A percentile compares a stretch with the other conserved stretches of the same genome.
These are phyloP conservation scores for Botryobasidium botryosum DNA, from an alignment of 768 basidiomycete genomes.

Conservation along the genomic window DNA sequence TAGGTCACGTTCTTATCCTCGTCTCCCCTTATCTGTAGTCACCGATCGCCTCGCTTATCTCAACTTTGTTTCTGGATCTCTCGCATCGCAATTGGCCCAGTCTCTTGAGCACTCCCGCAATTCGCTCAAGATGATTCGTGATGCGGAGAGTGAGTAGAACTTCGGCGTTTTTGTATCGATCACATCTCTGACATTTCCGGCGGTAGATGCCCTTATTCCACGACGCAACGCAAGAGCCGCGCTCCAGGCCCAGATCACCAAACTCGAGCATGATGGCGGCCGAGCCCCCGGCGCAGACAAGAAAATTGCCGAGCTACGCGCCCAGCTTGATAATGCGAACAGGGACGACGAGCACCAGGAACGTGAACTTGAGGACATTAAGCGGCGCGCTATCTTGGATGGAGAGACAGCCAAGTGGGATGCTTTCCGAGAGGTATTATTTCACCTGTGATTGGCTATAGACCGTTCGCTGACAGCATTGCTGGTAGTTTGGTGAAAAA, in stretches of 20 bases:
- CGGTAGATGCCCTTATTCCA: too few species aligned
- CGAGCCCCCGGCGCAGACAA: slow-evolving; percentile 42
- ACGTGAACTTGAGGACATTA: slow-evolving; percentile 50
- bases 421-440: slow-evolving; percentile 57
- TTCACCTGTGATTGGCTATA: background rate
- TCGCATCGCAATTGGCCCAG: slow-evolving; percentile 40
- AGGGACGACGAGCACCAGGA: slow-evolving; percentile 47
- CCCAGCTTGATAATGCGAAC: slow-evolving; percentile 49
- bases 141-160: too few species aligned
- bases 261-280: slow-evolving; percentile 43
- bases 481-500: slow-evolving; percentile 60
- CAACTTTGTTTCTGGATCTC: slow-evolving; percentile 57
- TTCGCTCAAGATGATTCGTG: slow-evolving; percentile 54
- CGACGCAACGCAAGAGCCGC: background rate
- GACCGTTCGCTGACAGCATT: background rate
- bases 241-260: slow-evolving; percentile 27
- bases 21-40: slow-evolving; percentile 25
- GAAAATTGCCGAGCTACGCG: slow-evolving; percentile 51
- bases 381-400: slow-evolving; percentile 58
- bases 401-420: slow-evolving; percentile 68
- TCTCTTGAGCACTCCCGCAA: slow-evolving; percentile 47
- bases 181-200: too few species aligned
- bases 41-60: slow-evolving; percentile 70
- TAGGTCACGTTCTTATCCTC: background rate
- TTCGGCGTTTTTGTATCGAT: too few species aligned